Conservation (phyloP, 768 basidiomycete genomes). For the Dacryopinax spathularia region DNA sequence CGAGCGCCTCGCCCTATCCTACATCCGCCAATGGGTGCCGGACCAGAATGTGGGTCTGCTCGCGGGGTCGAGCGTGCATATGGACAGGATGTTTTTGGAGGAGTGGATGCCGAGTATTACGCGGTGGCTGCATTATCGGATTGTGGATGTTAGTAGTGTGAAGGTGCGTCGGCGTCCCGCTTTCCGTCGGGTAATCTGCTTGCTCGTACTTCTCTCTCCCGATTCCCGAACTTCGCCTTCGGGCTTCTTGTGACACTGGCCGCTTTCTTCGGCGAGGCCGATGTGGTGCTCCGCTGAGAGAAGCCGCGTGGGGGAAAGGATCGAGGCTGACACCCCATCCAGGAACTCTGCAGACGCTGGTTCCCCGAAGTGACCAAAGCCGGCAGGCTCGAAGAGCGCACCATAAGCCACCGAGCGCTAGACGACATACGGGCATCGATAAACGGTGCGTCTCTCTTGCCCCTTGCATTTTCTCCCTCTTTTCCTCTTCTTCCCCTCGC, state of each 20-base stretch:
- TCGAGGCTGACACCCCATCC: too few relatives aligned
- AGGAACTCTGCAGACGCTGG: constrained; percentile 23
- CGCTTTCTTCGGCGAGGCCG: too few relatives aligned
- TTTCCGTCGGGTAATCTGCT: neutral
- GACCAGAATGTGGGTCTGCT: constrained; percentile 44
- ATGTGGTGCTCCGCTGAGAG: too few relatives aligned
- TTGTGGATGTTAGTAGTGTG: constrained; percentile 16
- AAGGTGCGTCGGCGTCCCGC: neutral
- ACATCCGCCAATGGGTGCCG: constrained; percentile 80
- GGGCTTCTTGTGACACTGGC: too few relatives aligned
- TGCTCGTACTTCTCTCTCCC: too few relatives aligned
- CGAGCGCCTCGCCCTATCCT: constrained; percentile 44
- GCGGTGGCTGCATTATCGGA: constrained; percentile 36
- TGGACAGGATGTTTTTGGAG: constrained; percentile 55
- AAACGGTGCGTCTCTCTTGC: constrained; percentile 8
- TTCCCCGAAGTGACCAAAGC: constrained; percentile 12
- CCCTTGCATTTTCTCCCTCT: too few relatives aligned
- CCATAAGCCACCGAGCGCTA: constrained; percentile 16
- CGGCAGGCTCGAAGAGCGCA: neutral
- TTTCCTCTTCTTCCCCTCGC: too few relatives aligned
- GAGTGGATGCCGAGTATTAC: constrained; percentile 70
- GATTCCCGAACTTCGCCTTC: too few relatives aligned
- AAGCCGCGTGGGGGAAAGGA: too few relatives aligned
- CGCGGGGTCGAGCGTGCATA: constrained; percentile 82
- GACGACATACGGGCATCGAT: constrained; percentile 22